Base-by-base conservation (phyloP, 306 rosid species). In the Trifolium fragiferum region DNA sequence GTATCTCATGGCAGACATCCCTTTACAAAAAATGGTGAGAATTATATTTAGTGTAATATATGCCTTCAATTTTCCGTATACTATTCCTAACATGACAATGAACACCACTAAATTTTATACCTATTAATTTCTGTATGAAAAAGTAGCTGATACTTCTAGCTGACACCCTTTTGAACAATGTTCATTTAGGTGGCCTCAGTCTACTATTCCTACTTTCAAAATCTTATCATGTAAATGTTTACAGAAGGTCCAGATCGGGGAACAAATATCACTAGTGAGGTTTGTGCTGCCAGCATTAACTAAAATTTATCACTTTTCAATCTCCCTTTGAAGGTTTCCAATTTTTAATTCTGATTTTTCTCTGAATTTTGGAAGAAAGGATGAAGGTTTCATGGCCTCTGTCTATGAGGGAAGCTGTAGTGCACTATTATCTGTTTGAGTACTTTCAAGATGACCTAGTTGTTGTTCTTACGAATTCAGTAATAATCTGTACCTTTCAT, bases 331-430 rank as follows among this genome's bases (percentile, higher is more conserved):
- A 66, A 43, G 61, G 65, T 59, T 38, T 74, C 80, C 7, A 35
- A 18, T 84, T 82, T 74, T 58, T n/a, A 64, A 76, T 65, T 58
- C 85, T 86, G 80, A 87, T 53, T 72, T 78, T 87, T 68, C 77
- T 80, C 61, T 35, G 60, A 83, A 66, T 86, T 91, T 83, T 85
- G 96, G 84, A 88, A 91, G 95, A 77, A 91, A 94, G 98, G 92
- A 59, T 92, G 91, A 94, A 94, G 88, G 72, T 92, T 83, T 74
- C 98, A 1, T 95, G 98, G 99, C 99, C 99, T 1, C 86, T 92
- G 73, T 89, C 99, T 16, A 44, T 86, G 41, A 95, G 99, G 90
- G 99, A 95, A 85, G 93, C 89, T 32, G 50, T 90, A 49, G 70
- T 95, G 70, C 98, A 92, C 81, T 90, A 81, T 80, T 89, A 90